These are phyloP conservation scores for Tricholoma sp. DNA, from an alignment of 768 basidiomycete species.

Conservation along the genomic window DNA sequence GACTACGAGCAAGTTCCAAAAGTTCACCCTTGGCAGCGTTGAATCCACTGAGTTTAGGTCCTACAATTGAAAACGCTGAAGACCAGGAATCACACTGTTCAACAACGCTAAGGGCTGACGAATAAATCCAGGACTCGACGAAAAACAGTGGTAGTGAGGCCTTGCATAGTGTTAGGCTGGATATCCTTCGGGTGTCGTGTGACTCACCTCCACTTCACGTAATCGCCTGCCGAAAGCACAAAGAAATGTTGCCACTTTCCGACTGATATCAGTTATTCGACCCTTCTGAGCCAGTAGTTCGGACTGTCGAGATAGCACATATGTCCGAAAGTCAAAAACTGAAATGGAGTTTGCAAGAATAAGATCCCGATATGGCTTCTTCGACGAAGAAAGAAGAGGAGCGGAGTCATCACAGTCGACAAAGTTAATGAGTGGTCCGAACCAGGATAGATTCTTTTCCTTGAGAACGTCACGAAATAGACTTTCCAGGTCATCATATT, in stretches of 20 bases:
- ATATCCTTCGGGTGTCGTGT: slow-evolving; percentile 4
- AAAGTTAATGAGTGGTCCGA: slow-evolving; percentile 77
- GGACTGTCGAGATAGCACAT: slow-evolving; percentile 85
- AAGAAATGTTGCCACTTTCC: slow-evolving; percentile 71
- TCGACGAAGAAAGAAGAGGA: slow-evolving; percentile 70
- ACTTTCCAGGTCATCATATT: slow-evolving; percentile 89
- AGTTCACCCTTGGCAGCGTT: slow-evolving; percentile 86
- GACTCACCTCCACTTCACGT: slow-evolving; percentile 72
- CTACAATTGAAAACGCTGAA: slow-evolving; percentile 40
- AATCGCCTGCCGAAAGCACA: slow-evolving; percentile 71
- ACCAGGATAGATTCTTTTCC: slow-evolving; percentile 89
- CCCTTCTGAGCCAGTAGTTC: slow-evolving; percentile 66
- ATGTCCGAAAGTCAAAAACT: slow-evolving; percentile 90
- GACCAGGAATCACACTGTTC: slow-evolving; percentile 78
- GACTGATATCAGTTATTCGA: slow-evolving; percentile 63
- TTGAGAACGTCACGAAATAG: slow-evolving; percentile 70
- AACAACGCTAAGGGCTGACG: slow-evolving; percentile 78
- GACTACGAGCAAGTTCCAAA: slow-evolving; percentile 79
- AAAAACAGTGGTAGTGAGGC: slow-evolving; percentile 60
- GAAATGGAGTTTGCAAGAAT: slow-evolving; percentile 89
- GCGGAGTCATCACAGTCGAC: slow-evolving; percentile 69
- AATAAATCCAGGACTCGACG: slow-evolving; percentile 92
- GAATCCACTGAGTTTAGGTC: slow-evolving; percentile 42
- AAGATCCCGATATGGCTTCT: slow-evolving; percentile 86
- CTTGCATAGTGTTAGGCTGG: not conserved